phyloP scores from a whole-genome alignment of 495 filamentous ascomycete genomes.

The Staphylotrichum longicolle region DNA sequence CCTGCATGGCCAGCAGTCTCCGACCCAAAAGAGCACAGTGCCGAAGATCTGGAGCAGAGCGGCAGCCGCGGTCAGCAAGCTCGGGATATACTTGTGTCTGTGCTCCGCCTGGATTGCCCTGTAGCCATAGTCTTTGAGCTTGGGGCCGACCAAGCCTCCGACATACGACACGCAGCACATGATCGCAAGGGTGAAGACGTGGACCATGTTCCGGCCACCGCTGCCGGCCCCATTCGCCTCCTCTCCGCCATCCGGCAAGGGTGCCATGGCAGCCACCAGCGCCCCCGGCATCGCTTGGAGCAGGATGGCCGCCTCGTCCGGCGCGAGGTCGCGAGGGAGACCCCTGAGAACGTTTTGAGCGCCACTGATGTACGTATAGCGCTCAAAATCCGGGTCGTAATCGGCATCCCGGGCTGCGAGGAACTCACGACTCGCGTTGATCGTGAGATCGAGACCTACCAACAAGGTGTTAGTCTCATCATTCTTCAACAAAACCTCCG shows the following conservation, averaged over 20 bases:
- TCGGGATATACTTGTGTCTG: background rate
- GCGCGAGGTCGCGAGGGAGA: conserved; percentile 58
- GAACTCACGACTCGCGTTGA: conserved; percentile 17
- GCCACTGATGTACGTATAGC: conserved; percentile 67
- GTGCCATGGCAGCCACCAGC: background rate
- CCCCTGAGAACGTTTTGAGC: conserved; percentile 64
- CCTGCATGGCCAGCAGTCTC: conserved; percentile 12
- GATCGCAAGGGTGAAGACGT: conserved; percentile 16
- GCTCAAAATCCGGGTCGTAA: conserved; percentile 45
- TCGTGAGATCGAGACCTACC: conserved; percentile 25
- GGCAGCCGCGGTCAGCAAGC: background rate
- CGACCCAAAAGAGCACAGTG: background rate
- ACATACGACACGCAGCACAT: conserved; percentile 15
- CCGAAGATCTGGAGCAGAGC: background rate
- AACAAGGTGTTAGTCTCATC: background rate
- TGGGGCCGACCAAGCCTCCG: conserved; percentile 17
- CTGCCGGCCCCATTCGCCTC: background rate
- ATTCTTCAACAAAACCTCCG: too few species aligned
- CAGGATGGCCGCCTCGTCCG: conserved; percentile 46
- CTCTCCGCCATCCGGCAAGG: background rate
- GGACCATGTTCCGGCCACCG: conserved; percentile 1
- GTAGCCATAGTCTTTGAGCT: background rate
- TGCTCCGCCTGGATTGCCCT: background rate
- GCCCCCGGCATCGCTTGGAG: conserved; percentile 45
- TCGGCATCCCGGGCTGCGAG: background rate